Evolutionary conservation across 2,329 filamentous ascomycete genomes (phyloP), one percentile per base, ranked within the genome.

Genomic region (Sphaerulina vaccinii): DNA sequence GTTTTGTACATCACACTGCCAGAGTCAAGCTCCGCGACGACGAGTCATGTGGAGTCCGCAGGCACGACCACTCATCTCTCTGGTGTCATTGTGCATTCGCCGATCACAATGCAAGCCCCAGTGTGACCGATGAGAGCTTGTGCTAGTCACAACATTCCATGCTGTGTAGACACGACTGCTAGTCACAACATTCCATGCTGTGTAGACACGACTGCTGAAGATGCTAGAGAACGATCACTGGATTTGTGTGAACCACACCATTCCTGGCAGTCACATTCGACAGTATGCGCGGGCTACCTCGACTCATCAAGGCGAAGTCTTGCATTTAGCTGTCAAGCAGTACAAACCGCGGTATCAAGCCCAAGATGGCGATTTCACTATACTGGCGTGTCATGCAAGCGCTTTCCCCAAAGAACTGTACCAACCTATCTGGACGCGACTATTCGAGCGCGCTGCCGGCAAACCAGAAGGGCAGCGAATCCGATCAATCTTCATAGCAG

Each of bases 401-500:
- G 49, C 43, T 2, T 51, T 53, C n/a, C 43, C 39, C 3, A 60
- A 58, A 49, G 56, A 60, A 27, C 10, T 58, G 3, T 61, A 58
- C 23, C 54, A 62, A 37, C 54, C 60, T 9, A 35, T 61, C 10
- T 59, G 43, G 39, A 37, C 45, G 5, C 6, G 13, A 7, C 18
- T 39, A 51, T 15, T n/a, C 52, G 23, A 40, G 6, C 13, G 37
- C n/a, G 39, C 21, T 3, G n/a, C 15, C 2, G 16, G 18, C 16
- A 22, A 35, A 5, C 29, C 27, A 1, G 5, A 10, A 24, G 50
- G 32, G 1, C 43, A 37, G 8, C 27, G 19, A 5, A 55, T 62
- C 24, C 41, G 57, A 8, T n/a, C 18, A 6, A 56, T 62, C 18
- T 62, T 52, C 52, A 55, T 59, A 13, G 58, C 58, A 21, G 60